Conservation (phyloP, 78 protist species). For the Polysphondylium violaceum region DNA sequence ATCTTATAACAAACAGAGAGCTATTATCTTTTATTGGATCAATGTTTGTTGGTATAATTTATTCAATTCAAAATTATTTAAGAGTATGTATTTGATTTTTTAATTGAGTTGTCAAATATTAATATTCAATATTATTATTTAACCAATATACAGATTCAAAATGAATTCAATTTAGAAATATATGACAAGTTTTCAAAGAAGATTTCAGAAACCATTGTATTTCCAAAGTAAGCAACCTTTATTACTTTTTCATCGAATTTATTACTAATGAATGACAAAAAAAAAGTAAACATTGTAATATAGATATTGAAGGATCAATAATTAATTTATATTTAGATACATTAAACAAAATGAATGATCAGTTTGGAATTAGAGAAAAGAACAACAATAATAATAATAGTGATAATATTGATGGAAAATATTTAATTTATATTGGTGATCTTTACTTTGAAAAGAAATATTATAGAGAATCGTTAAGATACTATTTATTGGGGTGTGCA, state of each 20-base stretch:
- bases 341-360: constrained; percentile 20
- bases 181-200: constrained; percentile 19
- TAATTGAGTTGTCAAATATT: background rate
- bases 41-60: constrained; percentile 37
- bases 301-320: background rate
- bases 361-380: constrained; percentile 11
- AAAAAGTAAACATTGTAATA: constrained; percentile 9
- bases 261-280: background rate
- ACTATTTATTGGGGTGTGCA: constrained; percentile 37
- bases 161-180: constrained; percentile 35
- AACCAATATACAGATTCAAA: constrained; percentile 19
- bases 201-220: constrained; percentile 7
- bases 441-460: constrained; percentile 45
- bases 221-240: constrained; percentile 14
- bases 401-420: constrained; percentile 4
- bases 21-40: background rate
- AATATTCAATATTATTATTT: background rate
- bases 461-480: constrained; percentile 44
- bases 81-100: background rate
- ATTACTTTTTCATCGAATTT: no score
- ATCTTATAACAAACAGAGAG: background rate
- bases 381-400: background rate
- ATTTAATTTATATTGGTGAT: constrained; percentile 40
- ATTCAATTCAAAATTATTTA: constrained; percentile 23
- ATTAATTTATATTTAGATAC: constrained; percentile 25